Evolutionary conservation across 495 filamentous ascomycete genomes (phyloP), one percentile per base, ranked within the genome.

Genomic region (Glutinoglossum americanum): DNA sequence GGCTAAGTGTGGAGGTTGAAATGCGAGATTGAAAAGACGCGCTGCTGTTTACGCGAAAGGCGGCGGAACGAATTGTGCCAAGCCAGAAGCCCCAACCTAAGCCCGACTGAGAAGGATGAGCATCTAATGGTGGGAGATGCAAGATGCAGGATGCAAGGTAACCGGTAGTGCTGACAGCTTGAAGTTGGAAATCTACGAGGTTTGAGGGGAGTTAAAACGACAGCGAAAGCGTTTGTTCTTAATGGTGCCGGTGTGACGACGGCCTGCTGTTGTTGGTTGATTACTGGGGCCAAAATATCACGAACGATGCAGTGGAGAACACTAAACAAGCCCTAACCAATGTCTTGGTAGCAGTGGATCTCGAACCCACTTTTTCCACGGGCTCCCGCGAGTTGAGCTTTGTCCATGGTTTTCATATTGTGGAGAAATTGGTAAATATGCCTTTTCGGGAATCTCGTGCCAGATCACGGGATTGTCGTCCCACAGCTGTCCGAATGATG

Each of bases 41-140:
- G 25, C 25, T 32, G 49, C 49, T 53, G 49, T 53, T 53, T 53
- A 53, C 49, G 49, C 49, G 49, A 53, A 53, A 25, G 49, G 49
- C 28, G 49, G 49, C 41, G 41, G 19, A 27, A 9, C 11, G 23
- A 53, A 4, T 7, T 30, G 49, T 53, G 49, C 49, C 49, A 53
- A 53, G 49, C 21, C 49, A 17, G 11, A n/a, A 47, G 21, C 47
- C 47, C 9, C 9, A 41, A 41, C 15, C 13, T 15, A 35, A 17
- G 37, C 37, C 47, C 47, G 26, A 51, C 47, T 51, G 3, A 51
- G 47, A 51, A 25, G 47, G 19, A 45, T 21, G n/a, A 45, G 41
- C 4, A 19, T 45, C 41, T 45, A 11, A 5, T 19, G 9, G 37
- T 3, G 13, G 15, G 15, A 41, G 15, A 41, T 11, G 37, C 37